A percentile compares a stretch with the other conserved stretches of the same genome.
Evolutionary conservation across 1,284 basidiomycete species (phyloP).

Genomic region (Mycena sp.): DNA sequence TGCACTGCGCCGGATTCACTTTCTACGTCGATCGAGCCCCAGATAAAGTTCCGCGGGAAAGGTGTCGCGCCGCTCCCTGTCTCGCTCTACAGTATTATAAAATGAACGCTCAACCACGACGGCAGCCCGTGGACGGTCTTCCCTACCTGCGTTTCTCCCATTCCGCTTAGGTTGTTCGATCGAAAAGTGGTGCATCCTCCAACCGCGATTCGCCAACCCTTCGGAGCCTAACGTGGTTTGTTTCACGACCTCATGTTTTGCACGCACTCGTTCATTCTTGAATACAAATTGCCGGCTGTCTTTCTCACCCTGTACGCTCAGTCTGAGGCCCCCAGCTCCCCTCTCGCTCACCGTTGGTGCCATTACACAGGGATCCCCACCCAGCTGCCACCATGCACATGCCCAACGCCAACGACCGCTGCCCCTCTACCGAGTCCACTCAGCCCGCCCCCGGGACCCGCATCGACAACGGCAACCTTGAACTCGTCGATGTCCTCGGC

Average conservation of each 20-base stretch:
- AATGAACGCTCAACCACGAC: neutral
- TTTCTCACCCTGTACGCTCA: slow-evolving; percentile 41
- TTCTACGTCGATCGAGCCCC: too few species aligned
- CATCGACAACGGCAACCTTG: slow-evolving; percentile 85
- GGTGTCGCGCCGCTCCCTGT: slow-evolving; percentile 12
- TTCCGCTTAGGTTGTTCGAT: slow-evolving; percentile 20
- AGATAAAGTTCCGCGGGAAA: too few species aligned
- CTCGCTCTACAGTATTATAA: slow-evolving; percentile 18
- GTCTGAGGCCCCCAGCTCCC: slow-evolving; percentile 34
- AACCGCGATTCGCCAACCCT: slow-evolving; percentile 30
- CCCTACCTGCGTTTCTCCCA: slow-evolving; percentile 25
- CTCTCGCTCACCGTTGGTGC: slow-evolving; percentile 20
- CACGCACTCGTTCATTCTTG: slow-evolving; percentile 55
- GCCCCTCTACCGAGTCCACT: slow-evolving; percentile 36
- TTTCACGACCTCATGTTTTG: slow-evolving; percentile 65
- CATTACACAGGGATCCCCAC: neutral
- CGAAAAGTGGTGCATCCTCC: slow-evolving; percentile 25
- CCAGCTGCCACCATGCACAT: slow-evolving; percentile 21
- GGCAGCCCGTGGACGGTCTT: neutral
- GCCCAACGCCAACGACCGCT: slow-evolving; percentile 26
- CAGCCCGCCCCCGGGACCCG: slow-evolving; percentile 78
- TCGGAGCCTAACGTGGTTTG: slow-evolving; percentile 34
- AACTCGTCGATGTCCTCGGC: slow-evolving; percentile 92
- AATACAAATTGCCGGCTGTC: slow-evolving; percentile 56
- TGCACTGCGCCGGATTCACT: too few species aligned